Conservation (phyloP, 179 eudicot species). For the Silene noctiflora region DNA sequence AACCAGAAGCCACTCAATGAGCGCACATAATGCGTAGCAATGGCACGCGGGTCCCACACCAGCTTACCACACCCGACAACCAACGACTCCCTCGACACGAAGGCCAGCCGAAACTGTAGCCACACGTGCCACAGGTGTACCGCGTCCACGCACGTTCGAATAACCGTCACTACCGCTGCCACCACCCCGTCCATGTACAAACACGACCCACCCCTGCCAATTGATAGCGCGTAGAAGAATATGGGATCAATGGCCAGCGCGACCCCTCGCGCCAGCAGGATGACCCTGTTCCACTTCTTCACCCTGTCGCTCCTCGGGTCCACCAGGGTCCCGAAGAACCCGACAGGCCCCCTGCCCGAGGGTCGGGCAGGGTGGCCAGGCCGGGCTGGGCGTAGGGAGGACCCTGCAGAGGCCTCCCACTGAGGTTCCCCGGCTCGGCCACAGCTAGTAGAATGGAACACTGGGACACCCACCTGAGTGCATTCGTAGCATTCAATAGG, state of each 20-base stretch:
- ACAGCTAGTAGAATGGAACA: constrained; percentile 88
- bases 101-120: constrained; percentile 85
- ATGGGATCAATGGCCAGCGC: constrained; percentile 84
- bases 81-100: constrained; percentile 81
- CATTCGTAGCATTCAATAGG: constrained; percentile 79
- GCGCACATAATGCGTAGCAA: constrained; percentile 60
- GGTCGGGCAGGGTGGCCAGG: not conserved
- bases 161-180: constrained; percentile 52
- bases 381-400: constrained; percentile 40
- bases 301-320: constrained; percentile 79
- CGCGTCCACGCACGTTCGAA: constrained; percentile 63
- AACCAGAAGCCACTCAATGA: constrained; percentile 88
- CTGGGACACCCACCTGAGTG: constrained; percentile 80
- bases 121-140: constrained; percentile 77
- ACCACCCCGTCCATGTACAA: constrained; percentile 72
- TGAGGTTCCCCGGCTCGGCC: constrained; percentile 72
- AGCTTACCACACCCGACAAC: constrained; percentile 99
- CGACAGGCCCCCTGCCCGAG: not conserved
- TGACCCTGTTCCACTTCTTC: constrained; percentile 59
- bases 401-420: constrained; percentile 94
- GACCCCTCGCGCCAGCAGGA: constrained; percentile 76
- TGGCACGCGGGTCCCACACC: constrained; percentile 84
- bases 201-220: constrained; percentile 75
- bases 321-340: constrained; percentile 39
- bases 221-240: constrained; percentile 77